These are phyloP conservation scores for Calophaca sinica DNA, from an alignment of 306 rosid species.

Conservation along the genomic window DNA sequence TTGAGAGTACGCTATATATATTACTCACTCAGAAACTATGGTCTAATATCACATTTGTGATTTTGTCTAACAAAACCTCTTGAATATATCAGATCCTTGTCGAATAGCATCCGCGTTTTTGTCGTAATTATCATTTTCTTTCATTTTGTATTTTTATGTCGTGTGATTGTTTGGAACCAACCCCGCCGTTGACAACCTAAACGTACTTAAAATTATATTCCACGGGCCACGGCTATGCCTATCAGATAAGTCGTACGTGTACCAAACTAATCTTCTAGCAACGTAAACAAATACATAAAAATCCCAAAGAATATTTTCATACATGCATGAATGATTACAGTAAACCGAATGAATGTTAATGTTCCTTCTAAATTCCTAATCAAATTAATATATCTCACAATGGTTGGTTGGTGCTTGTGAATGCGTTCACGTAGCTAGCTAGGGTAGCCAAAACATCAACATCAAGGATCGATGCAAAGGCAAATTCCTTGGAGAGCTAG, in stretches of 20 bases:
- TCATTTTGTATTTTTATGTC: neutral
- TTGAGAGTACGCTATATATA: no score
- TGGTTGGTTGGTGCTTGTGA: slow-evolving; percentile 7
- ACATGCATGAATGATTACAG: neutral
- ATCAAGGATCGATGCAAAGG: neutral
- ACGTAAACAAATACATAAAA: neutral
- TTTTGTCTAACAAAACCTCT: neutral
- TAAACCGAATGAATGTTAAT: neutral
- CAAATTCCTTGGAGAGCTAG: neutral
- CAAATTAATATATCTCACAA: neutral
- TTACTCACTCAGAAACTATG: no score
- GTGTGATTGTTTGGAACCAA: slow-evolving; percentile 29
- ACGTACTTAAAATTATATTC: neutral
- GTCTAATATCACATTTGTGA: neutral
- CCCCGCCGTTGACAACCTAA: slow-evolving; percentile 35
- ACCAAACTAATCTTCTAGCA: slow-evolving; percentile 19
- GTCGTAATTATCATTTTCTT: neutral
- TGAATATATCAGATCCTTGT: neutral
- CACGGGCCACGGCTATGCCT: neutral
- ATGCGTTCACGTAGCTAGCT: neutral
- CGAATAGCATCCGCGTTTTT: neutral
- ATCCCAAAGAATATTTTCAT: slow-evolving; percentile 1
- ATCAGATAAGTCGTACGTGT: neutral
- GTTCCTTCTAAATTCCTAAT: neutral
- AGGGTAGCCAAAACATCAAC: slow-evolving; percentile 31